These are phyloP conservation scores for Lasiodiplodia sp. DNA, from an alignment of 2,329 filamentous ascomycete genomes.

Conservation along the genomic window DNA sequence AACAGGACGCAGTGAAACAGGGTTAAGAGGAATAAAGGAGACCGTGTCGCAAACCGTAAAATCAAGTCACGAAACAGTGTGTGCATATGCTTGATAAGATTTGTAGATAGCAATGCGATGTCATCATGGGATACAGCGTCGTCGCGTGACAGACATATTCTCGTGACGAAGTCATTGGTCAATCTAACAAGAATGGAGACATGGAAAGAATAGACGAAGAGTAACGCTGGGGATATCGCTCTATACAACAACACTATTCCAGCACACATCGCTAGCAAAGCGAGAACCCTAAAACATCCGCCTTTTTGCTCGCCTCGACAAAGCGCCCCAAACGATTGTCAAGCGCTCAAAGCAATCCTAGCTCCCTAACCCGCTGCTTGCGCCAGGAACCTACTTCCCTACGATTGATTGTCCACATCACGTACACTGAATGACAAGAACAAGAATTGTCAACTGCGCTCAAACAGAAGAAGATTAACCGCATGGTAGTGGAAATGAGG, in stretches of 20 bases:
- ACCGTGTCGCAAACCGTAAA: neutral
- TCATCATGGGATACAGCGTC: neutral
- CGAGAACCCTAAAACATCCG: constrained; percentile 22
- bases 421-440: constrained; percentile 12
- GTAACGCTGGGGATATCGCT: constrained; percentile 28
- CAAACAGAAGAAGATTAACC: constrained; percentile 9
- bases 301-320: constrained; percentile 9
- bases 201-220: neutral
- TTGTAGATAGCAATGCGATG: neutral
- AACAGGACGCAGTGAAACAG: neutral
- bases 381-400: constrained; percentile 1
- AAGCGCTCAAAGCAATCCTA: constrained; percentile 14
- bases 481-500: neutral
- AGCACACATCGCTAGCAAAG: constrained; percentile 14
- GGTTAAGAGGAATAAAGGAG: neutral
- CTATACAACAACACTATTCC: constrained; percentile 25
- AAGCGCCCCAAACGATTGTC: constrained; percentile 18
- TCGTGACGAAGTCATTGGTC: constrained; percentile 12
- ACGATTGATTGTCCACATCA: neutral
- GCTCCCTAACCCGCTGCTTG: constrained; percentile 2
- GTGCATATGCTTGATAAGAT: neutral
- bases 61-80: neutral
- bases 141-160: neutral
- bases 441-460: constrained; percentile 8
- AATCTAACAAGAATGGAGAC: constrained; percentile 9